Evolutionary conservation across 208 protist genomes (phyloP), one percentile per base, ranked within the genome.

Genomic region (Wallacemonas collosoma): DNA sequence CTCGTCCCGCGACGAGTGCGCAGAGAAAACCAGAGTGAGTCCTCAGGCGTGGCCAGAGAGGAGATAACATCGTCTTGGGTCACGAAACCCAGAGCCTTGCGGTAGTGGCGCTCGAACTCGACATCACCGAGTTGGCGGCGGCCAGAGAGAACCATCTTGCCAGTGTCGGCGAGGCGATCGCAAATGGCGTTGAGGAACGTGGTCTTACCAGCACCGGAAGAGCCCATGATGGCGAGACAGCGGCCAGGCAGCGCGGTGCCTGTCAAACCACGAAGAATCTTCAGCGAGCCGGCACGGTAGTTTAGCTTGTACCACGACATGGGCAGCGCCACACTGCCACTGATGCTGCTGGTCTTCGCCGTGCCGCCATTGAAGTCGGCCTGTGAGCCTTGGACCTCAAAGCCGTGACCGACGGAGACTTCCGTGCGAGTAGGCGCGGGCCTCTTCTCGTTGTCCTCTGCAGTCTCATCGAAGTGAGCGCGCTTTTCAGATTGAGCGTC

Each of bases 151-250:
- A 82, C 82, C 17, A 81, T 63, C n/a, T 77, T 67, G 39, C 71
- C 56, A 44, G 64, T 71, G 1, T 69, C 69, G 48, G 81, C 73
- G 6, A 96, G 84, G 12, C 85, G 82, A 54, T 93, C 88, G 58
- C 79, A 86, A 43, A 96, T 78, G 44, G 89, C 88, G 71, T 94
- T 93, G 41, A 97, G 80, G 75, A 95, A 92, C 11, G 91, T 95
- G 56, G 92, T 94, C 79, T 97, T 97, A 63, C 92, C 92, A 41
- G 92, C 88, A 67, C 92, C 92, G 51, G 85, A 93, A 26, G 81
- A 79, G 14, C 92, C 92, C 75, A 97, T 89, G 43, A 97, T 83
- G 15, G 92, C 92, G 55, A 95, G 88, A 65, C 80, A 89, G 43
- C 89, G 83, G 56, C 76, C 77, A 26, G 89, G 88, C 61, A 91